Base-by-base conservation (phyloP, 352 stramenopile species). In the Phytophthora palmivora region DNA sequence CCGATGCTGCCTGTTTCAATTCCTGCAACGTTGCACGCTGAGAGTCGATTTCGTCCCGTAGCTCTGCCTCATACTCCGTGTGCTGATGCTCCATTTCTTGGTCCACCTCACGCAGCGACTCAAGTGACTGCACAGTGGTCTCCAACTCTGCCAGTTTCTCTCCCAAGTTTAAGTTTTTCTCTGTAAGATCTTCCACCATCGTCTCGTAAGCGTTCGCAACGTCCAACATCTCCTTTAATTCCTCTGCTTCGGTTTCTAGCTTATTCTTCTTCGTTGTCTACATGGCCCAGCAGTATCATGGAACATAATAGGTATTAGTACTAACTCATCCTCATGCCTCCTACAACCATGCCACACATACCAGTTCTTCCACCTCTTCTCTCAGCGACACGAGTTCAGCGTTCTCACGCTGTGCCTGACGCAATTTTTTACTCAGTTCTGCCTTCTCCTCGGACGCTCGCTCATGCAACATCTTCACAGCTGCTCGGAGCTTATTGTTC, bases 31-130 rank as follows among this genome's bases (percentile, higher is more conserved):
- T 65, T 33, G 55, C 62, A 36, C 79, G 80, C 19, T 91, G 74
- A 2, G 73, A 67, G 22, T 91, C 83, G 10, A 95, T 88, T 47
- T 96, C 87, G 7, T 63, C 53, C 2, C 76, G 76, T 3, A 96
- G 72, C 56, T 95, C 84, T 7, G 82, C 82, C 37, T 94, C 87
- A 41, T 92, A 91, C 42, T 95, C 82, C 16, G 68, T 82, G 48
- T 95, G 87, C 51, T 96, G 88, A 57, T 96, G 87, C 63, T 96
- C 88, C 72, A 96, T 90, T 64, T 96, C 88, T 48, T 96, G 87
- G 18, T 82, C 86, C 66, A 96, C 77, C 36, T 95, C 87, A 24
- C 89, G 88, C 22, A 96, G 63, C 2, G 82, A 84, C 46, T 96
- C 88, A 16, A 95, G 69, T 18, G 85, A 92, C 19, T 76, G 67